A percentile compares a stretch with the other conserved stretches of the same genome.
These are phyloP conservation scores for Aspergillus sergii DNA, from an alignment of 2,329 filamentous ascomycete species.

Conservation along the genomic window DNA sequence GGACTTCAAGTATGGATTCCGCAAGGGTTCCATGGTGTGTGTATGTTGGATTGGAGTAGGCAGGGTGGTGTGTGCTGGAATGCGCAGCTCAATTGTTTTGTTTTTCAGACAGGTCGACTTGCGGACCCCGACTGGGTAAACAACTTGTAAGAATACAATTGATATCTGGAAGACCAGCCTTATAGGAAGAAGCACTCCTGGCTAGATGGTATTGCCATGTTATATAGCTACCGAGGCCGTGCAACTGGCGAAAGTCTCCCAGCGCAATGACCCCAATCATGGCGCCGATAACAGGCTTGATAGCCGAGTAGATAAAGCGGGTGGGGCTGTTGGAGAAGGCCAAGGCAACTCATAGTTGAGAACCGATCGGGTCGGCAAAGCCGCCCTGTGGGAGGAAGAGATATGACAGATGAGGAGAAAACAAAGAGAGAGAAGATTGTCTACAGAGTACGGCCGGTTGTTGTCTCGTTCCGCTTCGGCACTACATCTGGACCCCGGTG, in stretches of 20 bases:
- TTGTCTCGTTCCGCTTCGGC: background rate
- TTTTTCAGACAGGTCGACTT: background rate
- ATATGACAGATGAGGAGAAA: background rate
- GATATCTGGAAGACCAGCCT: background rate
- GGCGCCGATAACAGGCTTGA: background rate
- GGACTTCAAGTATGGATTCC: constrained; percentile 25
- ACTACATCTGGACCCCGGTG: background rate
- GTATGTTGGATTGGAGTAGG: background rate
- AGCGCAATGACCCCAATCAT: background rate
- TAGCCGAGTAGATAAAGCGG: background rate
- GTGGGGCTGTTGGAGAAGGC: background rate
- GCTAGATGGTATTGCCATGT: background rate
- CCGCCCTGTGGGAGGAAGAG: background rate
- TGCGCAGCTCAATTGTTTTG: background rate
- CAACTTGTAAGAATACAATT: background rate
- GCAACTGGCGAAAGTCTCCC: background rate
- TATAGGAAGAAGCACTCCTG: background rate
- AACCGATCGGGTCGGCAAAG: background rate
- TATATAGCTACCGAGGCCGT: background rate
- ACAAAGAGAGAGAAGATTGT: background rate
- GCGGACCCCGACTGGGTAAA: background rate
- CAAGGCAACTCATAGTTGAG: background rate
- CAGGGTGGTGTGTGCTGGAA: background rate
- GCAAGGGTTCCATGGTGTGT: constrained; percentile 28
- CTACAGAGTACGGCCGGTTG: background rate